Evolutionary conservation across 2,329 filamentous ascomycete species (phyloP).

Genomic region (Arachnomyces sp.): DNA sequence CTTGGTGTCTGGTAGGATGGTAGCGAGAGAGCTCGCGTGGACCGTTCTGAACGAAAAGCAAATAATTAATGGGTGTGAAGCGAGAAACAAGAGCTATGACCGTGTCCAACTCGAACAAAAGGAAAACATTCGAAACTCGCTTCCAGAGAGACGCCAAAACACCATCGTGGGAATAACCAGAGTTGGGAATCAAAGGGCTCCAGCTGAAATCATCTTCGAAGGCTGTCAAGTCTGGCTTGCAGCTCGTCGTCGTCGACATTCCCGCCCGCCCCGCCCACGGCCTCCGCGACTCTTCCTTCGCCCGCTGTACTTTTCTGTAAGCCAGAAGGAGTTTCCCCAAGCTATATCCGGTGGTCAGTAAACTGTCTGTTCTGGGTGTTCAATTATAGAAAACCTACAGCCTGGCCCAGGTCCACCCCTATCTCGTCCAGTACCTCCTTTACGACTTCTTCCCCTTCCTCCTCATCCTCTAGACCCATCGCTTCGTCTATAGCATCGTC

Average conservation of each 20-base stretch:
- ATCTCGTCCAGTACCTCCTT: constrained; percentile 96
- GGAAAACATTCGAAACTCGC: no score
- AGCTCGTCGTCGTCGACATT: constrained; percentile 74
- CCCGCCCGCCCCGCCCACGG: constrained; percentile 60
- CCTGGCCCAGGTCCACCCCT: constrained; percentile 81
- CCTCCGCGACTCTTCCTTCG: constrained; percentile 76
- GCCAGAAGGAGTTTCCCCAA: constrained; percentile 83
- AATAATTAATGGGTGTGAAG: no score
- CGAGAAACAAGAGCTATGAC: no score
- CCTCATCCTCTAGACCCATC: constrained; percentile 82
- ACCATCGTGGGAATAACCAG: constrained; percentile 5
- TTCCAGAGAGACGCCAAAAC: constrained; percentile 6
- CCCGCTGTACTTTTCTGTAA: constrained; percentile 64
- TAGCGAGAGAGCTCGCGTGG: no score
- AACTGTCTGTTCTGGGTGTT: background rate
- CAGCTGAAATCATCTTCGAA: constrained; percentile 46
- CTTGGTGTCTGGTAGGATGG: no score
- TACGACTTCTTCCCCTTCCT: constrained; percentile 93
- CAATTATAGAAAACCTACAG: constrained; percentile 51
- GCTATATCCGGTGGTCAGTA: constrained; percentile 43
- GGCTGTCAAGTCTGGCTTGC: constrained; percentile 83
- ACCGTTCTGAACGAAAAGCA: no score
- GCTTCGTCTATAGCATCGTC: constrained; percentile 97
- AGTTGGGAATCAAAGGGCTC: background rate
- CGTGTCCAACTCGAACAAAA: no score